A percentile compares a stretch with the other conserved stretches of the same genome.
Evolutionary conservation across 2,329 filamentous ascomycete species (phyloP).

Genomic region (Stromatinia cepivora): DNA sequence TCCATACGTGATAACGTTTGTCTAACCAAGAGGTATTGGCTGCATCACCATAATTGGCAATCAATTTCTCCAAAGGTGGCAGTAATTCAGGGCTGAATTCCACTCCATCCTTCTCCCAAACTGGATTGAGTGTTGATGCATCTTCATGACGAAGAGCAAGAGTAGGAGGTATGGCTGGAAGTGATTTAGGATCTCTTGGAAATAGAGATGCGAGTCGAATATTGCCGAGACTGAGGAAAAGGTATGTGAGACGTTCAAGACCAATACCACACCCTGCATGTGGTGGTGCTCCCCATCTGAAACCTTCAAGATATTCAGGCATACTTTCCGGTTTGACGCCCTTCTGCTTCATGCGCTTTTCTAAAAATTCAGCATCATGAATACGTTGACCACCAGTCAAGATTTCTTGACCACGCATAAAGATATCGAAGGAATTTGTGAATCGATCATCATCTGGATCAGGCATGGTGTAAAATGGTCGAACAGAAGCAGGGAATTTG

Average conservation of each 20-base stretch:
- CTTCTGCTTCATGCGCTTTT: conserved; percentile 71
- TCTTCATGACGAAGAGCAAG: conserved; percentile 79
- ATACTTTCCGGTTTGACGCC: conserved; percentile 80
- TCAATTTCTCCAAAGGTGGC: conserved; percentile 79
- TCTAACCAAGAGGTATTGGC: conserved; percentile 94
- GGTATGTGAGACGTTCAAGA: conserved; percentile 83
- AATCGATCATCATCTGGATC: conserved; percentile 69
- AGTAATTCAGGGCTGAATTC: conserved; percentile 49
- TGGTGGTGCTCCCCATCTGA: conserved; percentile 84
- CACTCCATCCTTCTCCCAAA: conserved; percentile 53
- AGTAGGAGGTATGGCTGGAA: conserved; percentile 66
- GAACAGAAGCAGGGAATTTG: conserved; percentile 82
- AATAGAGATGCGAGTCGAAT: conserved; percentile 87
- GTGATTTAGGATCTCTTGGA: conserved; percentile 83
- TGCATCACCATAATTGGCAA: conserved; percentile 93
- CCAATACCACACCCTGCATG: conserved; percentile 90
- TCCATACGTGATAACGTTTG: conserved; percentile 84
- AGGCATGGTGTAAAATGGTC: conserved; percentile 90
- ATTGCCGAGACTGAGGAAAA: conserved; percentile 82
- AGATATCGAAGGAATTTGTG: conserved; percentile 95
- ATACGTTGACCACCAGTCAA: conserved; percentile 92
- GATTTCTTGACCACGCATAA: conserved; percentile 90
- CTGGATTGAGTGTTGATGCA: conserved; percentile 74
- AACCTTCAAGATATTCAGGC: conserved; percentile 87
- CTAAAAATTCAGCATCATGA: conserved; percentile 73